Evolutionary conservation across 2,329 filamentous ascomycete species (phyloP), one percentile per base, ranked within the genome.

Genomic region (Colletotrichum noveboracense): DNA sequence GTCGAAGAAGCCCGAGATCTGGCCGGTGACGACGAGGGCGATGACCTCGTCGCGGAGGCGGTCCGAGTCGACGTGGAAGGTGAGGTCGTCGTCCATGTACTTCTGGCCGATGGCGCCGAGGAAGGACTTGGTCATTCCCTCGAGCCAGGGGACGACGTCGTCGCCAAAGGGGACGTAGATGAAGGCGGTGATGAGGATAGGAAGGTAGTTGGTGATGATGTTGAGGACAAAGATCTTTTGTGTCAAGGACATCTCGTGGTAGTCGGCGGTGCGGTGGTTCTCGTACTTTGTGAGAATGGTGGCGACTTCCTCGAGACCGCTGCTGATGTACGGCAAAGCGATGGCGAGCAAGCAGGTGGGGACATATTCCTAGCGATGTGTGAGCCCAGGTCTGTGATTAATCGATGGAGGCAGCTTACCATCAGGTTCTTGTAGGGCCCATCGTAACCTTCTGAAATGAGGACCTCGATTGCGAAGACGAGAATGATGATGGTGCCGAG

Each of bases 131-230:
- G 89, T 87, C 77, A 93, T 89, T 26, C 91, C 79, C 77, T 94
- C 91, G 1, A 95, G 87, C 79, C 92, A 91, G 0, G 94, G 94
- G 0, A 95, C 91, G 3, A 95, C 90, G 21, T 90, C 83, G 60
- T 89, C 89, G 32, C 93, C 94, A 77, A 95, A 94, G 0, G 94
- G 94, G 3, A 96, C 92, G 80, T 96, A 96, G 67, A 96, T 90
- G 79, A 96, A 96, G 0, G 94, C 94, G 0, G 94, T 96, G 8
- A 96, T 86, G 77, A 95, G 89, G 61, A 95, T 93, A 1, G 93
- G 93, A 1, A 95, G 88, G 81, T 96, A 96, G 6, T 94, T 94
- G 14, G 94, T 95, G 83, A 96, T 94, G 85, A 95, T 95, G 86
- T 94, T 94, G 81, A 96, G 89, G 38, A 95, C 88, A 75, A 96